Percentiles rank a stretch among this genome's conserved stretches.
Evolutionary conservation across 2,329 filamentous ascomycete species (phyloP).

Genomic region (Clarireedia hainanense): DNA sequence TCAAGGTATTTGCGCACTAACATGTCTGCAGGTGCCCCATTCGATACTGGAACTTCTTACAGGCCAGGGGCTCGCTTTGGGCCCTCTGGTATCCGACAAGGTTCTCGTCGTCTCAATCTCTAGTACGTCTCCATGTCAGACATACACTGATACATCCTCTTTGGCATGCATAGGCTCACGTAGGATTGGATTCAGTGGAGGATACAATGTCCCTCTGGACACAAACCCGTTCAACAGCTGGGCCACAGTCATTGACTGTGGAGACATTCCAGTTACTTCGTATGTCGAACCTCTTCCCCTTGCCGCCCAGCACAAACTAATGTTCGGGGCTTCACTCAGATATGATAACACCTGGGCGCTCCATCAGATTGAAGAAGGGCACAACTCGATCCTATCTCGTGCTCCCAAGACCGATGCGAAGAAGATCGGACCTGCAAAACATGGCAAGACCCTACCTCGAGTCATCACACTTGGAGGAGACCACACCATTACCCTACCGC

Average conservation of each 20-base stretch:
- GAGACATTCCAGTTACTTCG: slow-evolving; percentile 79
- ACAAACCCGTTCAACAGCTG: slow-evolving; percentile 78
- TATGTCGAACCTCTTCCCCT: slow-evolving; percentile 35
- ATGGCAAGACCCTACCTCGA: slow-evolving; percentile 68
- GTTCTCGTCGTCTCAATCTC: slow-evolving; percentile 75
- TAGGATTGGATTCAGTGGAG: slow-evolving; percentile 53
- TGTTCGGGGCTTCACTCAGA: slow-evolving; percentile 32
- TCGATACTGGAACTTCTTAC: slow-evolving; percentile 82
- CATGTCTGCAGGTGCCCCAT: slow-evolving; percentile 56
- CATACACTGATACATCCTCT: slow-evolving; percentile 17
- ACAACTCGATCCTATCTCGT: slow-evolving; percentile 66
- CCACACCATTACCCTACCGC: slow-evolving; percentile 53
- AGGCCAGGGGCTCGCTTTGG: slow-evolving; percentile 77
- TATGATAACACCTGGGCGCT: slow-evolving; percentile 80
- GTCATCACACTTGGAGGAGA: slow-evolving; percentile 69
- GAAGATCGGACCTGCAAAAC: slow-evolving; percentile 59
- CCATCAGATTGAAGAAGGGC: slow-evolving; percentile 78
- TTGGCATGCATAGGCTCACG: slow-evolving; percentile 30
- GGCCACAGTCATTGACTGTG: slow-evolving; percentile 74
- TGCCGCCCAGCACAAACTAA: not conserved
- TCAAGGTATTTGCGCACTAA: slow-evolving; percentile 4
- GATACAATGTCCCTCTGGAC: slow-evolving; percentile 75
- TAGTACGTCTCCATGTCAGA: slow-evolving; percentile 52
- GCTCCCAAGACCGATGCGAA: slow-evolving; percentile 60
- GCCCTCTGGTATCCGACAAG: slow-evolving; percentile 77